Evolutionary conservation across 371 early-diverging fungal genomes (phyloP).

Genomic region (Conidiobolus incongruus): DNA sequence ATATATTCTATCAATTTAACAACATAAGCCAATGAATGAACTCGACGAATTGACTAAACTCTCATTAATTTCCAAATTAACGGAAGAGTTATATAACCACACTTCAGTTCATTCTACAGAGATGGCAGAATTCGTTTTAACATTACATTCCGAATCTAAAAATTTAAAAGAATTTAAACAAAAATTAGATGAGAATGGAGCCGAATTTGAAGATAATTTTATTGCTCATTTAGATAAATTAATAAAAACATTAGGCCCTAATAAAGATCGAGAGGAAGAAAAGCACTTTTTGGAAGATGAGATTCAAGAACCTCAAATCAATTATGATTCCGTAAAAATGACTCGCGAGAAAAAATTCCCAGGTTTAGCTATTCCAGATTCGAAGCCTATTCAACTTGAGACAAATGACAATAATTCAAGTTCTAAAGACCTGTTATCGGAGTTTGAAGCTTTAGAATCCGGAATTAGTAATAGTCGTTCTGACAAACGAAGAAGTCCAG

Average conservation of each 20-base stretch:
- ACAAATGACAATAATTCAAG: constrained; percentile 6
- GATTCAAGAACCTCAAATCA: not conserved
- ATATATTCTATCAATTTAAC: too few species aligned
- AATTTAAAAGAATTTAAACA: constrained; percentile 40
- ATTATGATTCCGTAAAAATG: constrained; percentile 5
- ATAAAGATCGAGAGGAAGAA: constrained; percentile 5
- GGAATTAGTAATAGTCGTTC: constrained; percentile 1
- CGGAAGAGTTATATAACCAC: constrained; percentile 79
- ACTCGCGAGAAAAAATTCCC: constrained; percentile 48
- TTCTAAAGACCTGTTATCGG: constrained; percentile 26
- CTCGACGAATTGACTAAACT: constrained; percentile 10
- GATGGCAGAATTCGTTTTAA: constrained; percentile 54
- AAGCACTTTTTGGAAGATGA: too few species aligned
- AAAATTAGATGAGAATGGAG: constrained; percentile 38
- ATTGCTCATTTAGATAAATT: constrained; percentile 69
- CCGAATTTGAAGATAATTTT: constrained; percentile 69
- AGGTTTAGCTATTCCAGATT: constrained; percentile 51
- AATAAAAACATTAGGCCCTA: constrained; percentile 39
- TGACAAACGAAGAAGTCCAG: not conserved
- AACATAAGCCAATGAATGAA: too few species aligned
- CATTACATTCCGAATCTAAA: constrained; percentile 39
- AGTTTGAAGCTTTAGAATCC: constrained; percentile 22
- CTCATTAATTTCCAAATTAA: constrained; percentile 75
- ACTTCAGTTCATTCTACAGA: constrained; percentile 76
- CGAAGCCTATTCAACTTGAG: not conserved